Conservation (phyloP, 2,329 filamentous ascomycete genomes). For the Diaporthe nobilis region DNA sequence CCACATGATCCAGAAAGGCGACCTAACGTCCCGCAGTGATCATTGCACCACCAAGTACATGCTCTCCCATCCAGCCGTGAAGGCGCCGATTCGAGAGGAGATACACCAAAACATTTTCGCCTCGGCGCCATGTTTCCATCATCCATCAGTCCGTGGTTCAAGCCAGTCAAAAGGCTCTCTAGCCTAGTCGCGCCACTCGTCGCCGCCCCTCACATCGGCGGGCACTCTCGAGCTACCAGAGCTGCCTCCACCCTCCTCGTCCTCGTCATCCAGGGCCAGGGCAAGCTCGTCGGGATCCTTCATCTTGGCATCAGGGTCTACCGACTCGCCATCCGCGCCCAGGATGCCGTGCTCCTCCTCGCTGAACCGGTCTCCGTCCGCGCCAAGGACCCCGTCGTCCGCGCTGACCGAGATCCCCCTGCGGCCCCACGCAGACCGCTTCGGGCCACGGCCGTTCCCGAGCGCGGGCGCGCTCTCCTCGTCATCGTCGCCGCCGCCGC, state of each 20-base stretch:
- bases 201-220: constrained; percentile 59
- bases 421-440: constrained; percentile 71
- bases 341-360: constrained; percentile 58
- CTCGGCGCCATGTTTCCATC: background rate
- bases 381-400: constrained; percentile 71
- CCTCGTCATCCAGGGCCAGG: constrained; percentile 70
- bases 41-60: constrained; percentile 8
- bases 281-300: constrained; percentile 76
- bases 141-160: background rate
- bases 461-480: constrained; percentile 71
- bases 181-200: constrained; percentile 58
- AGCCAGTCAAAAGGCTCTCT: background rate
- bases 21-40: background rate
- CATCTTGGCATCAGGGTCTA: constrained; percentile 77
- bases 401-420: constrained; percentile 77
- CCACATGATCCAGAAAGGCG: constrained; percentile 2
- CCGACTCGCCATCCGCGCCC: constrained; percentile 49
- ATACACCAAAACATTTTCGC: background rate
- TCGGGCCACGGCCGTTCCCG: constrained; percentile 49
- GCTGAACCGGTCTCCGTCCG: constrained; percentile 58
- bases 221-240: constrained; percentile 48
- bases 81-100: background rate
- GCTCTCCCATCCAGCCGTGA: background rate
- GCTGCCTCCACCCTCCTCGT: constrained; percentile 60
- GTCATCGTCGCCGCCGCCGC: constrained; percentile 65